Conservation (phyloP, 2,329 filamentous ascomycete genomes). For the Acrocalymma vagum region DNA sequence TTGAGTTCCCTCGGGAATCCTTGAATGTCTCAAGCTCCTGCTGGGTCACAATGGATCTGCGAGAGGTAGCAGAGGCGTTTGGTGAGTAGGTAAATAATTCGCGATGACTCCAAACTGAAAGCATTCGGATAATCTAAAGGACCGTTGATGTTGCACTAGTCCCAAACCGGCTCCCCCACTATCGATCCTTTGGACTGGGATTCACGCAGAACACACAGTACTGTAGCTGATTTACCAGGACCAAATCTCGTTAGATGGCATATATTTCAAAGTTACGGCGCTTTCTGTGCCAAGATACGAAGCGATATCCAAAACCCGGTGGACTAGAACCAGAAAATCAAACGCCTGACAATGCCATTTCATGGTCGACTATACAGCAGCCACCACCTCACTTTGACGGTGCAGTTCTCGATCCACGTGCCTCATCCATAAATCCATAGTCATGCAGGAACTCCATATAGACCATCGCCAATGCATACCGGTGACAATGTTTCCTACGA, state of each 20-base stretch:
- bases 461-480: slow-evolving; percentile 23
- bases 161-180: slow-evolving; percentile 4
- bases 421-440: neutral
- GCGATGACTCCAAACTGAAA: slow-evolving; percentile 33
- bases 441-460: slow-evolving; percentile 8
- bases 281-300: slow-evolving; percentile 19
- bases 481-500: slow-evolving; percentile 16
- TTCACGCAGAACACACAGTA: slow-evolving; percentile 2
- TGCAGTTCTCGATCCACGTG: no score
- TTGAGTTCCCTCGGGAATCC: no score
- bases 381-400: no score
- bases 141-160: slow-evolving; percentile 19
- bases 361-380: no score
- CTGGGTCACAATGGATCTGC: no score
- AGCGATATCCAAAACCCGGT: slow-evolving; percentile 29
- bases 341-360: slow-evolving; percentile 43
- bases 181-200: neutral
- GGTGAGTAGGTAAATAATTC: slow-evolving; percentile 25
- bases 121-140: slow-evolving; percentile 21
- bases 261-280: slow-evolving; percentile 16
- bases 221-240: neutral
- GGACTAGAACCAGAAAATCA: slow-evolving; percentile 20
- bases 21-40: no score
- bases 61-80: no score
- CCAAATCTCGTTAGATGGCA: slow-evolving; percentile 5